Base-by-base conservation (phyloP, 257 asterid genomes). In the Cordia subcordata region DNA sequence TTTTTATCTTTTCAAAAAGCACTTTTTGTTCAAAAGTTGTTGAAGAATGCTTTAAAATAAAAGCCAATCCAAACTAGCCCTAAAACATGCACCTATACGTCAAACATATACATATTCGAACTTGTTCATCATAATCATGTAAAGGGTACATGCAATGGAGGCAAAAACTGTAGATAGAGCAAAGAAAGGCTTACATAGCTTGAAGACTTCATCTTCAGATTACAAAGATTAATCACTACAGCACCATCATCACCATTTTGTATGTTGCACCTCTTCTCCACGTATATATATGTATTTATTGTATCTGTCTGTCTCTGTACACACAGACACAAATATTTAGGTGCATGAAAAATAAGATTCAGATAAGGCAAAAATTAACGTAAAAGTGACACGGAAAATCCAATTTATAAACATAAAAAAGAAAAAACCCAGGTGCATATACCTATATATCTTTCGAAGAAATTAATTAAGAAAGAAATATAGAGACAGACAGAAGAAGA, bases 151-250 rank as follows among this genome's bases (percentile, higher is more conserved):
- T 6, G 35, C 6, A 1, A 1, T 27, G 35, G 6, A 27, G 35
- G 35, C 3, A 27, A 27, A 11, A 40, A 5, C 17, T 39, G 22
- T 13, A 15, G 8, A 14, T 13, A 45, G 16, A 47, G 42, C 13
- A 17, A 14, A 17, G 13, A 20, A 39, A 17, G 21, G 46, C 79
- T 69, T 50, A 69, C 76, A 13, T 53, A 49, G 46, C 32, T 14
- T 47, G 68, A 57, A 0, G 61, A 13, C 63, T 60, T 73, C 78
- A 74, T 74, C 45, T 61, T 69, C 49, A n/a, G 46, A 8, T 47
- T n/a, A n/a, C n/a, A 67, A 53, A 50, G 11, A 50, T 22, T 66
- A 65, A 42, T 35, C 57, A 61, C 18, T 37, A n/a, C 61, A 20
- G n/a, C 11, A 52, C 18, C 38, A 11, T 11, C 16, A 52, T 0